Conservation (phyloP, 2,329 filamentous ascomycete species). For the Pestalotiopsis sp. region DNA sequence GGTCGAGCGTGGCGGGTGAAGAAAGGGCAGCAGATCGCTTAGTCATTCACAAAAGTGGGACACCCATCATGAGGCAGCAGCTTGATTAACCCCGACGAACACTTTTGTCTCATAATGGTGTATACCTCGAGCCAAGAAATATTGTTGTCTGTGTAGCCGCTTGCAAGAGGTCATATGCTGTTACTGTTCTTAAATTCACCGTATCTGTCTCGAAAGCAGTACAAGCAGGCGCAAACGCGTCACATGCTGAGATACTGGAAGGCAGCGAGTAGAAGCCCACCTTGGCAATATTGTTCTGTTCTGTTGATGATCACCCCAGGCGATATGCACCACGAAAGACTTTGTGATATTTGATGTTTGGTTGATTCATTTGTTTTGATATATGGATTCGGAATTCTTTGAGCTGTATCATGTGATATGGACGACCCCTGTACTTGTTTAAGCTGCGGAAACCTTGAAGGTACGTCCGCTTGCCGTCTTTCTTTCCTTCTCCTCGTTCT, state of each 20-base stretch:
- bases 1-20: neutral
- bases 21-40: neutral
- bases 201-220: neutral
- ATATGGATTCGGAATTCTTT: neutral
- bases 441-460: constrained; percentile 54
- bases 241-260: neutral
- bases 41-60: neutral
- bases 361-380: neutral
- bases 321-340: neutral
- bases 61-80: neutral
- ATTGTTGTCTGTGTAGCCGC: no score
- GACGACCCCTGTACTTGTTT: neutral
- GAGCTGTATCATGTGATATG: neutral
- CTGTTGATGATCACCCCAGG: neutral
- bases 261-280: neutral
- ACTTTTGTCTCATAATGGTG: no score
- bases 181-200: no score
- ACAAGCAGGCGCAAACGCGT: neutral
- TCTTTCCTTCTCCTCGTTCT: constrained; percentile 94
- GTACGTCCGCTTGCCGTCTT: constrained; percentile 97
- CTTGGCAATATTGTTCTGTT: neutral
- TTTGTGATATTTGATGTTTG: neutral
- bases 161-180: no score
- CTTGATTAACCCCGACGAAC: no score
- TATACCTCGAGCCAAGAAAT: no score